Evolutionary conservation across 1,284 basidiomycete species (phyloP).

Genomic region (Melampsora americana): DNA sequence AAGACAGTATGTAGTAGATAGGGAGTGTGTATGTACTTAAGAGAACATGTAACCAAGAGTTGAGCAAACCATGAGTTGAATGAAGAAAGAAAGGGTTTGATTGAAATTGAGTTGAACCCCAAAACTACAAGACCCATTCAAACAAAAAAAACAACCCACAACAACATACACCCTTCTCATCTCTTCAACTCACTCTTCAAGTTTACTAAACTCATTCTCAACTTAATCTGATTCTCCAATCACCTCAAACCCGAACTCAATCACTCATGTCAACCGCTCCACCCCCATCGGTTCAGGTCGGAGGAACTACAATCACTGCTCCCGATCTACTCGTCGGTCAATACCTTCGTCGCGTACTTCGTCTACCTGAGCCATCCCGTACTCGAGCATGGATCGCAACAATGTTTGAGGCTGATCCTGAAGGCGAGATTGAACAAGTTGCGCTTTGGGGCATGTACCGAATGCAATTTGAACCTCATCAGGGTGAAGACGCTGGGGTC

Average conservation of each 20-base stretch:
- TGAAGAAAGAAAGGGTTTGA: no score
- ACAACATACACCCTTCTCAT: no score
- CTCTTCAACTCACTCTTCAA: no score
- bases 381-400: constrained; percentile 44
- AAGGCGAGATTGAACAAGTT: constrained; percentile 43
- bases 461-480: constrained; percentile 44
- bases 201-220: background rate
- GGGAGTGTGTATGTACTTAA: no score
- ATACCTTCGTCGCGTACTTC: constrained; percentile 43
- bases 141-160: no score
- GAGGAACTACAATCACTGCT: constrained; percentile 34
- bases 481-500: constrained; percentile 21
- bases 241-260: background rate
- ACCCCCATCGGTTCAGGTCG: constrained; percentile 37
- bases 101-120: no score
- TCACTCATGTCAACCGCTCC: constrained; percentile 22
- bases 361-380: constrained; percentile 36
- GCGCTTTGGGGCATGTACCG: constrained; percentile 45
- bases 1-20: no score
- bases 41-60: no score
- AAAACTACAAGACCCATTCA: no score
- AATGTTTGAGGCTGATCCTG: constrained; percentile 43
- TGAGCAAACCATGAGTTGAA: no score
- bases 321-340: constrained; percentile 33
- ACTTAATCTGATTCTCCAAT: no score